Evolutionary conservation across 1,284 basidiomycete genomes (phyloP).

Genomic region (Pyrrhoderma lamaoense): DNA sequence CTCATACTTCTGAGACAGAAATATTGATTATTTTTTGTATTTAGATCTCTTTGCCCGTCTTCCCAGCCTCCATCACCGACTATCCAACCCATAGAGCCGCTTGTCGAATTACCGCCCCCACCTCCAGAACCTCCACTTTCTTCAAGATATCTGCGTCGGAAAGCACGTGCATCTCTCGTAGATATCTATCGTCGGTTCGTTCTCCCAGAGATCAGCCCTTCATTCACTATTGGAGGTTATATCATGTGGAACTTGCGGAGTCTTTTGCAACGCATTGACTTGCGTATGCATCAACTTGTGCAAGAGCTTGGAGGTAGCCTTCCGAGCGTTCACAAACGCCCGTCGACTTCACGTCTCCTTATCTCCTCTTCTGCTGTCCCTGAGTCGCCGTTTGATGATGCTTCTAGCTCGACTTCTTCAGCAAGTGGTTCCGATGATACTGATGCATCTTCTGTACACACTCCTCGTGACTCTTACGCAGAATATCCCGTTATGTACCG

Average conservation of each 20-base stretch:
- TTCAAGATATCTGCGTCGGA: conserved; percentile 43
- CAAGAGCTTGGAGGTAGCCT: conserved; percentile 28
- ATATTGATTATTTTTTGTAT: conserved; percentile 9
- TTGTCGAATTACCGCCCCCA: conserved; percentile 8
- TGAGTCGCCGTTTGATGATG: conserved; percentile 22
- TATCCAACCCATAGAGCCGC: conserved; percentile 24
- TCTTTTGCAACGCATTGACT: conserved; percentile 43
- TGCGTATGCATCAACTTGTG: conserved; percentile 40
- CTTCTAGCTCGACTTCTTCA: conserved; percentile 21
- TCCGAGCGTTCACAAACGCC: conserved; percentile 15
- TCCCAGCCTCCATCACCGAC: conserved; percentile 21
- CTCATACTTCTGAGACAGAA: conserved; percentile 1
- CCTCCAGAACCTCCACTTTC: conserved; percentile 12
- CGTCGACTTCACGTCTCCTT: conserved; percentile 7
- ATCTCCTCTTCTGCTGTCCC: conserved; percentile 7
- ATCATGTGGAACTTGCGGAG: conserved; percentile 49
- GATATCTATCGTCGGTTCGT: conserved; percentile 70
- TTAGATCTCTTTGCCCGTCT: conserved; percentile 33
- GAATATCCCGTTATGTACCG: conserved; percentile 20
- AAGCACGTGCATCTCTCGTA: conserved; percentile 67
- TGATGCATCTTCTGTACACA: conserved; percentile 50
- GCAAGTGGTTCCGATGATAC: conserved; percentile 28
- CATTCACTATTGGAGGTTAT: conserved; percentile 36
- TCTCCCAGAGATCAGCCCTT: conserved; percentile 35
- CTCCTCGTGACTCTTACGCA: conserved; percentile 35